Percentiles rank a stretch among this genome's conserved stretches.
Evolutionary conservation across 2,329 filamentous ascomycete genomes (phyloP).

Genomic region (Verticillium tricorpus): DNA sequence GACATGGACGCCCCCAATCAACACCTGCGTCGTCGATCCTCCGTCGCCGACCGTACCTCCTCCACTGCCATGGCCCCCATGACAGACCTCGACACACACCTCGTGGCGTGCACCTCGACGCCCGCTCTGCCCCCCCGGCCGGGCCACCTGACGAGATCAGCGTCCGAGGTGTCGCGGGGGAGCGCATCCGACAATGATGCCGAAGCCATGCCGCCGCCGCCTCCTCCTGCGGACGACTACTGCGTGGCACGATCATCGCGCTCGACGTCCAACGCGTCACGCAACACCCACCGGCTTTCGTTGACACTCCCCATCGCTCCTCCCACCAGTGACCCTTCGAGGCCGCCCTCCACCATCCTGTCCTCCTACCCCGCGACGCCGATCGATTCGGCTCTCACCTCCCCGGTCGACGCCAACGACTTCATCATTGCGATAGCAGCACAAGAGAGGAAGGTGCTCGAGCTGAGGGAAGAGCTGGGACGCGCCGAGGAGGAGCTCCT

Average conservation of each 20-base stretch:
- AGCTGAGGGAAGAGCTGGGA: slow-evolving; percentile 83
- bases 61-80: not conserved
- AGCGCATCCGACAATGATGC: slow-evolving; percentile 11
- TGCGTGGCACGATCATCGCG: slow-evolving; percentile 41
- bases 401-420: slow-evolving; percentile 53
- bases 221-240: slow-evolving; percentile 32
- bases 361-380: slow-evolving; percentile 47
- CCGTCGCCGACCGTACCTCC: slow-evolving; percentile 28
- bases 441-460: slow-evolving; percentile 85
- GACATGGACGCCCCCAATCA: slow-evolving; percentile 28
- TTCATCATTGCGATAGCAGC: slow-evolving; percentile 88
- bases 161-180: not conserved
- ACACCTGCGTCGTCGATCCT: slow-evolving; percentile 34
- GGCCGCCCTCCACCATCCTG: slow-evolving; percentile 44
- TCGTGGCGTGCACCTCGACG: slow-evolving; percentile 10
- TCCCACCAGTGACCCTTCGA: slow-evolving; percentile 46
- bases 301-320: slow-evolving; percentile 57
- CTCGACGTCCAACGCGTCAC: slow-evolving; percentile 48
- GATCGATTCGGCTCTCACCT: slow-evolving; percentile 35
- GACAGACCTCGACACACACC: slow-evolving; percentile 2
- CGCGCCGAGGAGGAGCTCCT: slow-evolving; percentile 75
- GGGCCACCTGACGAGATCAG: not conserved
- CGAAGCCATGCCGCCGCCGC: slow-evolving; percentile 30
- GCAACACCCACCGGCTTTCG: slow-evolving; percentile 54
- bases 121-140: slow-evolving; percentile 4